phyloP scores from a whole-genome alignment of 208 protist species.

The Naegleria lovaniensis region DNA sequence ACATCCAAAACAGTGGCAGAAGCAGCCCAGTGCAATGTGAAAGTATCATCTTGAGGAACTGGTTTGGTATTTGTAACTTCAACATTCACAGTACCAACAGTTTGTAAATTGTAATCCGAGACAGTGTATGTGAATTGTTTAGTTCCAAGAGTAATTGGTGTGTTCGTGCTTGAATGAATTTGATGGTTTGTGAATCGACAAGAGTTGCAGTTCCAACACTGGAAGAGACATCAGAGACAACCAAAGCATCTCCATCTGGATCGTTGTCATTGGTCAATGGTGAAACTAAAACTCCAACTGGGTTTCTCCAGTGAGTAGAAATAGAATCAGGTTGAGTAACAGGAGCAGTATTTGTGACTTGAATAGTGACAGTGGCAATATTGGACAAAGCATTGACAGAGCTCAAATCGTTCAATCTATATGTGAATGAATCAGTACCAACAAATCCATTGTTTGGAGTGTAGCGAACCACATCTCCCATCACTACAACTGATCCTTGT shows the following conservation, averaged over 20 bases:
- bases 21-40: background rate
- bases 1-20: background rate
- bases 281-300: background rate
- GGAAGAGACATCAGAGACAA: background rate
- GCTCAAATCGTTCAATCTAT: background rate
- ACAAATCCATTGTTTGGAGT: background rate
- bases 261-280: background rate
- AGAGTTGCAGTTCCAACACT: background rate
- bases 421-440: background rate
- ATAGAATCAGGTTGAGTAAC: background rate
- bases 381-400: background rate
- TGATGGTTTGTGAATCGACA: background rate
- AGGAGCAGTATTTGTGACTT: constrained; percentile 15
- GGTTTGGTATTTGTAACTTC: background rate
- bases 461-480: background rate
- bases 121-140: background rate
- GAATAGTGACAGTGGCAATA: background rate
- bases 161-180: background rate
- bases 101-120: background rate
- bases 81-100: background rate
- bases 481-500: background rate
- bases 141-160: background rate
- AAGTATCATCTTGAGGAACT: background rate
- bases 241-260: background rate
- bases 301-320: constrained; percentile 1